Evolutionary conservation across 768 basidiomycete genomes (phyloP).

Genomic region (Suillus luteus): DNA sequence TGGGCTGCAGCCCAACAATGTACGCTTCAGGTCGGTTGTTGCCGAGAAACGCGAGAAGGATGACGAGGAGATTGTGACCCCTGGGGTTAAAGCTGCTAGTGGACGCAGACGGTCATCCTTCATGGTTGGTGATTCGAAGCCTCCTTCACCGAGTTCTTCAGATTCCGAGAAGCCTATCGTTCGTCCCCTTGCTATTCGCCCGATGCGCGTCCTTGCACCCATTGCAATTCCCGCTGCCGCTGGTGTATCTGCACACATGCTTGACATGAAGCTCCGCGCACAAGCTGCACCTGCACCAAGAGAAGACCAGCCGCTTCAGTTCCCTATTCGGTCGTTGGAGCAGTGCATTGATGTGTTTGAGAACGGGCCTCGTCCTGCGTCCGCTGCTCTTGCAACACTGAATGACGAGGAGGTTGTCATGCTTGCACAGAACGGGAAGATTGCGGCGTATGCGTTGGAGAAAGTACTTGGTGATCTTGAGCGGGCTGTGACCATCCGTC

Average conservation of each 20-base stretch:
- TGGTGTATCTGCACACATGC: conserved; percentile 31
- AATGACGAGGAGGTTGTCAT: conserved; percentile 92
- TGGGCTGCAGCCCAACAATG: conserved; percentile 31
- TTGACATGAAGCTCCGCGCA: conserved; percentile 37
- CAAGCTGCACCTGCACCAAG: conserved; percentile 21
- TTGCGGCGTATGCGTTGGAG: conserved; percentile 93
- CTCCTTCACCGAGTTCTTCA: conserved; percentile 1
- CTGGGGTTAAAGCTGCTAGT: conserved; percentile 16
- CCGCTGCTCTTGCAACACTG: conserved; percentile 58
- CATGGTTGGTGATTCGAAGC: conserved; percentile 24
- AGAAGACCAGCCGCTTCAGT: conserved; percentile 19
- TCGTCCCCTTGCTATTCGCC: conserved; percentile 2
- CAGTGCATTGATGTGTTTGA: conserved; percentile 83
- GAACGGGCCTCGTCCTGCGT: conserved; percentile 64
- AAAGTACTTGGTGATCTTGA: conserved; percentile 90
- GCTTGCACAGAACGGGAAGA: conserved; percentile 87
- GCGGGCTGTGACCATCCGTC: conserved; percentile 82
- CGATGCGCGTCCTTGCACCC: conserved; percentile 20
- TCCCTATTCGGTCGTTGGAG: conserved; percentile 55
- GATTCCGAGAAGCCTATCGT: conserved; percentile 26
- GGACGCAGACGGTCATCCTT: conserved; percentile 27
- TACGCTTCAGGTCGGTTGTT: conserved; percentile 32
- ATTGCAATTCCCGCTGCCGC: conserved; percentile 22
- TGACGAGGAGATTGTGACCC: conserved; percentile 24
- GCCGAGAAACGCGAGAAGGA: conserved; percentile 23